These are phyloP conservation scores for Pseudogymnoascus destructans DNA, from an alignment of 2,329 filamentous ascomycete genomes.

Conservation along the genomic window DNA sequence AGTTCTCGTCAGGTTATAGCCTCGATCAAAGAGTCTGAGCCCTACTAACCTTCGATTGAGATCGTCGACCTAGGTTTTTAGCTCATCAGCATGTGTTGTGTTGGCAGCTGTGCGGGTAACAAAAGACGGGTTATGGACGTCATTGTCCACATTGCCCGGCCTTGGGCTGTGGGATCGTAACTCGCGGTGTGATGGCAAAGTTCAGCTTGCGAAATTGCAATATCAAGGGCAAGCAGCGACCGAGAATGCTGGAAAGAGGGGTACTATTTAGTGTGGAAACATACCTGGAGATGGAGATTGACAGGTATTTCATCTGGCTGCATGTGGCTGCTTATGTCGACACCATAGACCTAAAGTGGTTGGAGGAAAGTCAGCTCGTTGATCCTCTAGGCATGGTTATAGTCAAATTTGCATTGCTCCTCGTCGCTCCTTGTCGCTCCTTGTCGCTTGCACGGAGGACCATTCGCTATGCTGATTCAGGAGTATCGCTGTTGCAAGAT, in stretches of 20 bases:
- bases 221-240: not conserved
- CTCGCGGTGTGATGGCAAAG: not conserved
- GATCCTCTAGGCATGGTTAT: not conserved
- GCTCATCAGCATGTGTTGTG: slow-evolving; percentile 7
- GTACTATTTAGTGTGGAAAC: slow-evolving; percentile 14
- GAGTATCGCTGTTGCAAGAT: not conserved
- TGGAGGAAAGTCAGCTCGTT: not conserved
- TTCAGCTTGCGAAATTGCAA: not conserved
- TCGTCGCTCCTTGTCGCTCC: not conserved
- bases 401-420: not conserved
- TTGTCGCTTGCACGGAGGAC: not conserved
- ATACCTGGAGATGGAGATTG: slow-evolving; percentile 55
- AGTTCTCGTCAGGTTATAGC: not conserved
- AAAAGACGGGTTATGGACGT: not conserved
- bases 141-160: not conserved
- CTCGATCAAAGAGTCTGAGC: not conserved
- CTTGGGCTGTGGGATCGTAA: not conserved
- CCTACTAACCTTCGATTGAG: slow-evolving; percentile 46
- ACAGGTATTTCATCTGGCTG: slow-evolving; percentile 48
- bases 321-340: slow-evolving; percentile 61
- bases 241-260: not conserved
- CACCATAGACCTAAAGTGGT: slow-evolving; percentile 46
- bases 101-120: slow-evolving; percentile 3
- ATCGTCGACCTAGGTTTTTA: slow-evolving; percentile 44
- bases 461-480: not conserved